A percentile compares a stretch with the other conserved stretches of the same genome.
Evolutionary conservation across 2,329 filamentous ascomycete genomes (phyloP).

Genomic region (Aureobasidium musti): DNA sequence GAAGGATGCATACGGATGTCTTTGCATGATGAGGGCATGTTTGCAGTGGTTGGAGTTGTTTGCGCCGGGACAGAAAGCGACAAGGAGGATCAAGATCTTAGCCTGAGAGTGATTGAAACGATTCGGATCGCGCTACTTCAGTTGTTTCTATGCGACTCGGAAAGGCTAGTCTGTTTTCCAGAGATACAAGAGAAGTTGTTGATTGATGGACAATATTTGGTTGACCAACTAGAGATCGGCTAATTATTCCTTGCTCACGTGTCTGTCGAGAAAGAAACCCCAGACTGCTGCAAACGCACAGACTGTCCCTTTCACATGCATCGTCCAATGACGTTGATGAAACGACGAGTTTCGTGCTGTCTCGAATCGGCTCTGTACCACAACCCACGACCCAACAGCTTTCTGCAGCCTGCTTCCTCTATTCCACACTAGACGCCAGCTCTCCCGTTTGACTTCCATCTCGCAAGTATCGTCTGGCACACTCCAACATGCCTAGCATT

Average conservation of each 20-base stretch:
- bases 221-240: neutral
- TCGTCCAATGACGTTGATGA: conserved; percentile 7
- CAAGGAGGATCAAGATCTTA: neutral
- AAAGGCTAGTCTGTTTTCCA: too few relatives aligned
- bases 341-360: neutral
- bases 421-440: neutral
- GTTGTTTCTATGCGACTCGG: neutral
- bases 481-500: conserved; percentile 54
- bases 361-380: conserved; percentile 6
- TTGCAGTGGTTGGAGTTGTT: neutral
- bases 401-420: conserved; percentile 1
- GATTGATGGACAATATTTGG: neutral
- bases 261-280: neutral
- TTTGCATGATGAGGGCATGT: conserved; percentile 94
- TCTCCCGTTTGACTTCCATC: neutral
- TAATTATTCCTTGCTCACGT: conserved; percentile 12
- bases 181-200: neutral
- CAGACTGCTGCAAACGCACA: neutral
- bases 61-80: conserved; percentile 4
- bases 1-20: conserved; percentile 73
- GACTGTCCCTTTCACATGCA: conserved; percentile 22
- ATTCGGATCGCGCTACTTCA: neutral
- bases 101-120: neutral
- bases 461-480: neutral
- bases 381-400: neutral